Base-by-base conservation (phyloP, 768 basidiomycete species). In the Auricularia sp. region DNA sequence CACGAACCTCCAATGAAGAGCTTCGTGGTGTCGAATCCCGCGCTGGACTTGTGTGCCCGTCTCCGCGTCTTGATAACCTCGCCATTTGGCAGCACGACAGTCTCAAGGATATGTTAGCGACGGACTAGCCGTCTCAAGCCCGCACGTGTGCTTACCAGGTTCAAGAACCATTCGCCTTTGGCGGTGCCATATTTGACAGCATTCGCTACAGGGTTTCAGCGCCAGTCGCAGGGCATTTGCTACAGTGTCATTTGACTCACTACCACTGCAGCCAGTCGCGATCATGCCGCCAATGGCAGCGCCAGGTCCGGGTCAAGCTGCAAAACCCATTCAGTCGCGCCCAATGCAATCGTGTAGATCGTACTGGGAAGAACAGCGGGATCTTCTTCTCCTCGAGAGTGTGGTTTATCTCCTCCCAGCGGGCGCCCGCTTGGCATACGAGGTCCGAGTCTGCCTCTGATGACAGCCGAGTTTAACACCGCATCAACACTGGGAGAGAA, bases 271-370 rank as follows among this genome's bases (percentile, higher is more conserved):
- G 8, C 91, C 90, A 1, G 92, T 94, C 8, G 87, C 87, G 62
- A 90, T 85, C 91, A 93, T 94, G 5, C 92, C 91, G 11, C 92
- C 92, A 67, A 93, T 91, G 14, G 90, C 91, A 16, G 85, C 85
- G 65, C 85, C 87, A 44, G 86, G 86, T 59, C 85, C 24, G 88
- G 88, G 71, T 89, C 88, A 65, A 89, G 77, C 88, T 89, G 63
- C 29, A 54, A 35, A 64, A 21, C 7, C 14, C 39, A n/a, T 42
- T 3, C 8, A 44, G 7, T 68, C 47, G 51, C 63, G 62, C 29
- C 42, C 24, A 24, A 56, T n/a, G 39, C 10, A 69, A 3, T 42
- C 39, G 13, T 14, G 39, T 42, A 7, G 39, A 42, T 42, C 83
- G 72, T 68, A 93, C 88, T 8, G 93, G 93, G 72, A 96, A 95